Conservation (phyloP, 768 basidiomycete genomes). For the Rhodotorula toruloides region DNA sequence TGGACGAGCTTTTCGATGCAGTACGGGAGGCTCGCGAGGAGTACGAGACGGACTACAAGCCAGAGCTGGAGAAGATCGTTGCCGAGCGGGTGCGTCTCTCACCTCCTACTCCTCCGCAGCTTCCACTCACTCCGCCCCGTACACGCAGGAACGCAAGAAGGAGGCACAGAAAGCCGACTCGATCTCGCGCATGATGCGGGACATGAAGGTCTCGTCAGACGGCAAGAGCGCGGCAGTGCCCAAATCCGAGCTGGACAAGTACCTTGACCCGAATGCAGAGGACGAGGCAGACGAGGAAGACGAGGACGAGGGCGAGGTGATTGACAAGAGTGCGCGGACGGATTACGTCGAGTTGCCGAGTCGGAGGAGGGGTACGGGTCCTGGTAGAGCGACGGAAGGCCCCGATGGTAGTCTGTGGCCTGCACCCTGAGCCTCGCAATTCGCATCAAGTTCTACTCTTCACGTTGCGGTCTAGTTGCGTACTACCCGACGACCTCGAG, state of each 20-base stretch:
- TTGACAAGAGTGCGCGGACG: slow-evolving; percentile 34
- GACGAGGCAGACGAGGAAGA: slow-evolving; percentile 35
- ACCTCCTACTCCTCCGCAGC: not conserved
- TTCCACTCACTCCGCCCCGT: slow-evolving; percentile 36
- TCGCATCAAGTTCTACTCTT: not conserved
- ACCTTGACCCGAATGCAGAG: slow-evolving; percentile 31
- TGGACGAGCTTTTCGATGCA: slow-evolving; percentile 83
- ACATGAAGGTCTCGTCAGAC: slow-evolving; percentile 56
- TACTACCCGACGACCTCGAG: slow-evolving; percentile 41
- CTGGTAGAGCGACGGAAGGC: not conserved
- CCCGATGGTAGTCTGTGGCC: slow-evolving; percentile 37
- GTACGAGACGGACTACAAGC: slow-evolving; percentile 90
- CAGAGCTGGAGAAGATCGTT: slow-evolving; percentile 69
- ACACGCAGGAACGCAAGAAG: slow-evolving; percentile 54
- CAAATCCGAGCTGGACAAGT: slow-evolving; percentile 25
- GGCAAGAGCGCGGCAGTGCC: not conserved
- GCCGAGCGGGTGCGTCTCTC: slow-evolving; percentile 41
- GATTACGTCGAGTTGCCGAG: slow-evolving; percentile 34
- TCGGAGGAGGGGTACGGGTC: slow-evolving; percentile 8
- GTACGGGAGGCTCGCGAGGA: slow-evolving; percentile 81
- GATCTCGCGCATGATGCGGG: slow-evolving; percentile 68
- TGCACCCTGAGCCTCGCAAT: slow-evolving; percentile 7
- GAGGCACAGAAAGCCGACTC: slow-evolving; percentile 68
- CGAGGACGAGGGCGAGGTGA: slow-evolving; percentile 34
- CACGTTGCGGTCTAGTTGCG: not conserved